phyloP scores from a whole-genome alignment of 179 eudicot species.

The Dionaea muscipula region DNA sequence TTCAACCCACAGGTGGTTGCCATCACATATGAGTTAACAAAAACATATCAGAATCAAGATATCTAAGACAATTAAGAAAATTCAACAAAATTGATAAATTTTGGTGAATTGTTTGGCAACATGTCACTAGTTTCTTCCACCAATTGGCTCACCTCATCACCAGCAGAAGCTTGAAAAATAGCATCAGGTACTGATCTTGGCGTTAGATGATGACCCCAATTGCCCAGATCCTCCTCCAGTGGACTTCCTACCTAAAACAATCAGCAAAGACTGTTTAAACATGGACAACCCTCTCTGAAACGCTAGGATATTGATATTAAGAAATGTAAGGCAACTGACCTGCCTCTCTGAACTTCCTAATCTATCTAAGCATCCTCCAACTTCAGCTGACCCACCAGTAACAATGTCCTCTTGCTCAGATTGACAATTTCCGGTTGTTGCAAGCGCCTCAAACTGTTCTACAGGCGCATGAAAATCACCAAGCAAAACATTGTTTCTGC shows the following conservation, averaged over 20 bases:
- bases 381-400: constrained; percentile 88
- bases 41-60: too few species aligned
- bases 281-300: not conserved
- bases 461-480: constrained; percentile 11
- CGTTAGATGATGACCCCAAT: constrained; percentile 83
- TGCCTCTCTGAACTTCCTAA: constrained; percentile 67
- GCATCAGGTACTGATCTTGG: constrained; percentile 74
- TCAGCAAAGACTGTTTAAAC: constrained; percentile 4
- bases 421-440: constrained; percentile 17
- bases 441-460: constrained; percentile 18
- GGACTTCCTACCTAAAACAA: constrained; percentile 66
- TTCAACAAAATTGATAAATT: too few species aligned
- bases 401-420: constrained; percentile 46
- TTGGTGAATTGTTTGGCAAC: too few species aligned
- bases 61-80: too few species aligned
- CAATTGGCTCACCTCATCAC: constrained; percentile 64
- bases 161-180: constrained; percentile 85
- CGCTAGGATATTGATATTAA: not conserved
- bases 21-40: too few species aligned
- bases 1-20: too few species aligned
- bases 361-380: constrained; percentile 67
- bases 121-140: not conserved
- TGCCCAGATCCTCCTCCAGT: constrained; percentile 88
- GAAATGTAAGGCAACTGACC: constrained; percentile 25
- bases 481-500: constrained; percentile 23